Evolutionary conservation across 208 protist species (phyloP), one percentile per base, ranked within the genome.

Genomic region (Crithidia expoeki): DNA sequence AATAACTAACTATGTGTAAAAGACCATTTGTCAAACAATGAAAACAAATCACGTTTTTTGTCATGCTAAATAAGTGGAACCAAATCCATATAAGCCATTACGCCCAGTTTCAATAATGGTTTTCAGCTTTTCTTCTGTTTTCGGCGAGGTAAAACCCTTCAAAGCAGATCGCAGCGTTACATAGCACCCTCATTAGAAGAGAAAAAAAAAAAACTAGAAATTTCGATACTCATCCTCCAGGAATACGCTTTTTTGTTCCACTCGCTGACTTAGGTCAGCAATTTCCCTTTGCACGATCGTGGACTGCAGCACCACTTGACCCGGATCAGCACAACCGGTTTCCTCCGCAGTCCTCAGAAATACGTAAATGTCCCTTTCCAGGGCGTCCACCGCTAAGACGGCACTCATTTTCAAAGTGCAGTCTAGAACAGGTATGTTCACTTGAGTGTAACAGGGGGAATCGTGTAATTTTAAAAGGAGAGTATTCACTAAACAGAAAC

Each of bases 271-370:
- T 2, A 83, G 46, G 27, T 72, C 66, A 0, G 74, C 42, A 40
- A 83, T 42, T 34, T 77, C 57, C 52, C 58, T 53, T 60, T 86
- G 76, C 4, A 81, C 40, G 28, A 56, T 32, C 0, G 66, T 30
- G 25, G 46, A 68, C 21, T 61, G 51, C 19, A 72, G 65, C 17
- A 86, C 33, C 19, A 79, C 70, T 42, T 36, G 47, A 0, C 50
- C 36, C n/a, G 46, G 16, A 50, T 85, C 68, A 28, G 62, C 68
- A 49, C 5, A 21, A 3, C 74, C 75, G 7, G 49, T 66, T 0
- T 25, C 33, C 52, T 85, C 56, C 14, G 71, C 44, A 5, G 60
- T 17, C 4, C 56, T 23, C 0, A 85, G 49, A 55, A 68, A 79
- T 12, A 1, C 12, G 14, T 60, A 50, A 0, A 85, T 80, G 33